Base-by-base conservation (phyloP, 1,139 yeast genomes). In the Yamadazyma triangularis region DNA sequence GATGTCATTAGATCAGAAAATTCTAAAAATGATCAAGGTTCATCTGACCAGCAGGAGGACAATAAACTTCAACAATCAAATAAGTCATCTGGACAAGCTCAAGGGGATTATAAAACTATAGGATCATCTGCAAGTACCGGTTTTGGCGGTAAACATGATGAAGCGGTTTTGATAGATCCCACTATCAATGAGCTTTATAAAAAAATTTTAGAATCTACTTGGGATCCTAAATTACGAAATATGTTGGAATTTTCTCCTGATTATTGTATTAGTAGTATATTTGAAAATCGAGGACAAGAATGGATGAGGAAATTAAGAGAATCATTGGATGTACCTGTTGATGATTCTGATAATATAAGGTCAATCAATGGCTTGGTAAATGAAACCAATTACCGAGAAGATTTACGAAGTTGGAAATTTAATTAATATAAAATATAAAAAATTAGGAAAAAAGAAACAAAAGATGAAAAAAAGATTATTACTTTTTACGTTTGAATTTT, bases 191-290 rank as follows among this genome's bases (percentile, higher is more conserved):
- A 62, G 30, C 55, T 83, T 11, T 73, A 81, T 44, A 73, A 77
- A 37, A 74, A 73, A 42, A 74, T 87, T 1, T 72, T 81, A 46
- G 79, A 81, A 35, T 68, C 83, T 24, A 73, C 85, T 0, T 87
- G 95, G 95, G 88, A 83, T 45, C 77, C 80, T 2, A 74, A 81
- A 35, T 80, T 87, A 20, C 59, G 59, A 31, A 45, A 51, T 2
- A 45, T 68, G 11, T 77, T 85, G 30, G 91, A 83, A 40, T 75
- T 71, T 38, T 67, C 82, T 8, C 94, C 96, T 0, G 73, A 73
- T 29, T 82, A 77, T 34, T 77, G 91, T 41, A 69, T 88, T 8
- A 77, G 79, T 25, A 94, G 86, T 51, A 82, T 89, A 2, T 73
- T 87, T 39, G 70, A 73, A 14, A 54, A 57, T 28, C 85, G 83